phyloP scores from a whole-genome alignment of 352 stramenopile species.

The Globisporangium canariense region DNA sequence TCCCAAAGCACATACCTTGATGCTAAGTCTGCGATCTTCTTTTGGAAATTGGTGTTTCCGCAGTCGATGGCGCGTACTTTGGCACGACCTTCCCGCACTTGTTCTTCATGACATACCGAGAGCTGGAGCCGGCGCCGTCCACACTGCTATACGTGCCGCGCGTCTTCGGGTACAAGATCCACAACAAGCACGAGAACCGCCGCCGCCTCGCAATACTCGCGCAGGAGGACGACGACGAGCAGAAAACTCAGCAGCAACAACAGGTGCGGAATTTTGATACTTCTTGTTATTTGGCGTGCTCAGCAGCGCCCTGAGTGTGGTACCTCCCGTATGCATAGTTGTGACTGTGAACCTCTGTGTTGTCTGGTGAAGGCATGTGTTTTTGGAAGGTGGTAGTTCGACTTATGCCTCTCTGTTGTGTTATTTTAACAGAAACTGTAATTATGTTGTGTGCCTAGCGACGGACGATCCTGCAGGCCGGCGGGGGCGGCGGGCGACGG shows the following conservation, averaged over 20 bases:
- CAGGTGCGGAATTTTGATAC: conserved; percentile 40
- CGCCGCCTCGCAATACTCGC: conserved; percentile 77
- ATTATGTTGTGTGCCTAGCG: conserved; percentile 88
- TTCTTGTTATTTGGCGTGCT: conserved; percentile 17
- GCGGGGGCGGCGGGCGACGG: conserved; percentile 37
- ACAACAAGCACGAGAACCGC: conserved; percentile 84
- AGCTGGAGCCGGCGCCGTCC: conserved; percentile 80
- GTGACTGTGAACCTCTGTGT: conserved; percentile 4
- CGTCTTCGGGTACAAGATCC: conserved; percentile 92
- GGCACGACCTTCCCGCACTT: conserved; percentile 98
- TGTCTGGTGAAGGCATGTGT: conserved; percentile 25
- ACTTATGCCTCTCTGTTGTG: conserved; percentile 86
- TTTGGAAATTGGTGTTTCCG: not conserved
- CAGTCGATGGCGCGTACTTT: conserved; percentile 97
- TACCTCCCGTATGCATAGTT: conserved; percentile 23
- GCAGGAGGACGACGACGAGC: conserved; percentile 78
- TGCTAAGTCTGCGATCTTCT: conserved; percentile 10
- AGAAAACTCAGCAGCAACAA: conserved; percentile 42
- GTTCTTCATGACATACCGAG: conserved; percentile 97
- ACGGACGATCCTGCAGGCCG: conserved; percentile 51
- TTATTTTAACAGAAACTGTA: conserved; percentile 90
- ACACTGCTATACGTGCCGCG: conserved; percentile 87
- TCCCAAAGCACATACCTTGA: not conserved
- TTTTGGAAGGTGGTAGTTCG: conserved; percentile 56
- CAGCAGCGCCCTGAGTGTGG: conserved; percentile 11